A percentile compares a stretch with the other conserved stretches of the same genome.
These are phyloP conservation scores for Aspergillus heteromorphus DNA, from an alignment of 495 filamentous ascomycete species.

Conservation along the genomic window DNA sequence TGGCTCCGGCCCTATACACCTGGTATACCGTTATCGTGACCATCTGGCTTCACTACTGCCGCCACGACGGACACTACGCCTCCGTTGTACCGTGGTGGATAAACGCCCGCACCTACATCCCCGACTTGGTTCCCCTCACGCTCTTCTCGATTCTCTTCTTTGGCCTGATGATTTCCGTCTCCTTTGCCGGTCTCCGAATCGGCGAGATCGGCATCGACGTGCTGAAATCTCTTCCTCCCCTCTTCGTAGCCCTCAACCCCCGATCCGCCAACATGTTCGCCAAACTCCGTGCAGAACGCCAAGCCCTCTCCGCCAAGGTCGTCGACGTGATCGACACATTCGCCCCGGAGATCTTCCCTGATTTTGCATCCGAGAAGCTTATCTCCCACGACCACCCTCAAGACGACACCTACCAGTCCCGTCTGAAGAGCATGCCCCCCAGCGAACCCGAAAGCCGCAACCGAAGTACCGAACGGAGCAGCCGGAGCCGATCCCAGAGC, in stretches of 20 bases:
- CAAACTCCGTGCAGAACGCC: slow-evolving; percentile 68
- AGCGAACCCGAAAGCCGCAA: slow-evolving; percentile 45
- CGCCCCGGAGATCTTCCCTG: slow-evolving; percentile 93
- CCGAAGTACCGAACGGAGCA: slow-evolving; percentile 54
- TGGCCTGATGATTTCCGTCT: slow-evolving; percentile 44
- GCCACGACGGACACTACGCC: slow-evolving; percentile 72
- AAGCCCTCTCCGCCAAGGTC: slow-evolving; percentile 71
- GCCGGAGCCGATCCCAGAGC: slow-evolving; percentile 33
- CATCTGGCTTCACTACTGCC: slow-evolving; percentile 73
- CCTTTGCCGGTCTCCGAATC: slow-evolving; percentile 89
- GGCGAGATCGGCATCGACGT: slow-evolving; percentile 99
- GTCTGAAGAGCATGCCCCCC: slow-evolving; percentile 16
- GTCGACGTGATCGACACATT: slow-evolving; percentile 90
- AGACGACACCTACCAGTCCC: slow-evolving; percentile 19
- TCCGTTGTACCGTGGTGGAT: slow-evolving; percentile 74
- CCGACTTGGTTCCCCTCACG: slow-evolving; percentile 38
- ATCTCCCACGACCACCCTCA: not conserved
- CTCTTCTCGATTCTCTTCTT: slow-evolving; percentile 1
- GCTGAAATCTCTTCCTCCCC: slow-evolving; percentile 83
- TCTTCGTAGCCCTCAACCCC: slow-evolving; percentile 84
- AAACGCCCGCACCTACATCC: slow-evolving; percentile 70
- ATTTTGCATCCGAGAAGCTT: slow-evolving; percentile 59
- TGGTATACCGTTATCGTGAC: slow-evolving; percentile 70
- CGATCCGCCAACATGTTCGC: slow-evolving; percentile 77
- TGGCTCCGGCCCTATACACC: slow-evolving; percentile 82